Base-by-base conservation (phyloP, 2,329 filamentous ascomycete genomes). In the Pseudogymnoascus sp. region DNA sequence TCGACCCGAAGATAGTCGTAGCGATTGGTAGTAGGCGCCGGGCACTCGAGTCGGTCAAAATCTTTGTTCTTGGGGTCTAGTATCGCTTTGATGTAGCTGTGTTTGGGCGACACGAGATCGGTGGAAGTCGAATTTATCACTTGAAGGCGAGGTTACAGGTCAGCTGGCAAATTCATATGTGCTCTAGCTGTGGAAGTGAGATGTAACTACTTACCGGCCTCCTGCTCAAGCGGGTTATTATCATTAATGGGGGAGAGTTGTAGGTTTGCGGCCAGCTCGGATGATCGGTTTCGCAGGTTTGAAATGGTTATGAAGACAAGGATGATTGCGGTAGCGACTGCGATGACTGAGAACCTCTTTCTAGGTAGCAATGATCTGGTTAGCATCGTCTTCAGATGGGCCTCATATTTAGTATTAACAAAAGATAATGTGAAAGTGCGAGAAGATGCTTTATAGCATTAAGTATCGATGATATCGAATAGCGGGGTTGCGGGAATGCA, bases 11-110 rank as follows among this genome's bases (percentile, higher is more conserved):
- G 63, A 47, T 64, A 62, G 18, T 60, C 38, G 15, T 66, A 66
- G 14, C 63, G 63, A 6, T 62, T 25, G 1, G 28, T 57, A 58
- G 22, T 38, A 25, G 33, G 35, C 18, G 41, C 38, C 2, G 62
- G 63, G 25, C 64, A 66, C 39, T 38, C 6, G 1, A 66, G 57
- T 58, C 61, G 38, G 4, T 61, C 60, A 14, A 65, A 64, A 11
- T 15, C 33, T 33, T 37, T 25, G 43, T 64, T 57, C n/a, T 64
- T 35, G 12, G 62, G 64, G 25, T 63, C 57, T 47, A 65, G 47
- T 33, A 65, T 64, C 4, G 62, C 62, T 57, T 61, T 62, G 43
- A 64, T 9, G 9, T 63, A 63, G 22, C 14, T 53, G 1, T 53
- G 4, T 14, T 33, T 33, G 20, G 62, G 62, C 39, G 57, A 53